Evolutionary conservation across 148 eudicot species (phyloP), one percentile per base, ranked within the genome.

Genomic region (Vaccinium darrowii): DNA sequence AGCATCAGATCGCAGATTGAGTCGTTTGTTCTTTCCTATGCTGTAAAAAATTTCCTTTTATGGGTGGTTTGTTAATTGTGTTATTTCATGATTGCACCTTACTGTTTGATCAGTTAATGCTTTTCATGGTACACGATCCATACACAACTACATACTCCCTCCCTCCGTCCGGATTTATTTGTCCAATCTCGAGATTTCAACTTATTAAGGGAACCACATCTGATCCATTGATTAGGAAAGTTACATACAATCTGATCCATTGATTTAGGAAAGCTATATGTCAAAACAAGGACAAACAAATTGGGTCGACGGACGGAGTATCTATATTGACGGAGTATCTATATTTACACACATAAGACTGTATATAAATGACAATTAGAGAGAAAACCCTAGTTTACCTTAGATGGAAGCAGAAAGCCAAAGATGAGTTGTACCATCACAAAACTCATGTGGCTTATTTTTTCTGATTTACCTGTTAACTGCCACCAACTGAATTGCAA

Each of bases 401-500:
- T 50, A 23, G n/a, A 67, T 15, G 23, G 5, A 16, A 5, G 3
- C 3, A 15, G 6, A 14, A 15, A 56, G 18, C 62, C 74, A 18
- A 8, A 50, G 72, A 33, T 65, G 27, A 23, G 25, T 8, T 6
- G 8, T 1, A 23, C 13, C 49, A 7, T 0, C 7, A 39, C 12
- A 81, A 43, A 82, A 67, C 62, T 16, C 58, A 50, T 21, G 18
- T 21, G 71, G 72, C 21, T 60, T 43, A 5, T 14, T 80, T 21
- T 80, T 21, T 19, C 9, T 3, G 6, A 56, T 16, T 30, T 56
- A 39, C 39, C 13, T 27, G 14, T 73, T 67, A 83, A 83, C 79
- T 72, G 65, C 78, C 67, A 73, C 51, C 79, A 82, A 72, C 84
- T 33, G 79, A 82, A 52, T 33, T 54, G 1, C 52, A 73, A 83